Conservation (phyloP, 805 yeast genomes). For the Starmerella bombicola region DNA sequence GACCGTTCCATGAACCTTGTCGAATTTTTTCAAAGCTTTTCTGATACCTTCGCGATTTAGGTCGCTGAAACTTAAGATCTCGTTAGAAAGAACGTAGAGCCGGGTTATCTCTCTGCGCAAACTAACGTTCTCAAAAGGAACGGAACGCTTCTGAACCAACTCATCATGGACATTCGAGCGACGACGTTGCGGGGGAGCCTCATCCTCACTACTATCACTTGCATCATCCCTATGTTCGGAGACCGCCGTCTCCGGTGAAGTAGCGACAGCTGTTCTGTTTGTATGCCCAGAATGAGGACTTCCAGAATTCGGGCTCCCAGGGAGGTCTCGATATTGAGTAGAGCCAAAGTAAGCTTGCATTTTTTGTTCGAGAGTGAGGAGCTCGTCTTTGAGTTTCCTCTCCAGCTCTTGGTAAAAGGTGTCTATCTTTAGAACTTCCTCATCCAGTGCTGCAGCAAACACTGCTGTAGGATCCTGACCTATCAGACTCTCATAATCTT, state of each 20-base stretch:
- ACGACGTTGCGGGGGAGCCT: constrained; percentile 7
- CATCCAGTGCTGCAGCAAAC: constrained; percentile 63
- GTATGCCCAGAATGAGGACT: neutral
- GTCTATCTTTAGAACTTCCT: constrained; percentile 65
- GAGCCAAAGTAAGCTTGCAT: constrained; percentile 1
- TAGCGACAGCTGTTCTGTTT: too few relatives aligned
- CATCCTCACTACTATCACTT: constrained; percentile 18
- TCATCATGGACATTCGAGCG: constrained; percentile 17
- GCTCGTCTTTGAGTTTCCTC: constrained; percentile 5
- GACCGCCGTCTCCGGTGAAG: neutral
- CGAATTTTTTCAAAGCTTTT: constrained; percentile 84
- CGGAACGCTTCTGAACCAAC: constrained; percentile 14
- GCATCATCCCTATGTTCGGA: constrained; percentile 8
- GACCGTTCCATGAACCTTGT: constrained; percentile 58
- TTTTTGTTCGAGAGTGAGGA: neutral
- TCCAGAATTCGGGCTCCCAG: neutral
- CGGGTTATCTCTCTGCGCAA: constrained; percentile 34
- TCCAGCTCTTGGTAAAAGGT: constrained; percentile 61
- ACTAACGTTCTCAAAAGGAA: constrained; percentile 16
- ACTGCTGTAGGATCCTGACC: constrained; percentile 41
- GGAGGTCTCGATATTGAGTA: constrained; percentile 4
- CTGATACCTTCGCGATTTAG: constrained; percentile 79
- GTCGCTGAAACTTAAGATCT: constrained; percentile 70
- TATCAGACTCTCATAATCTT: constrained; percentile 26
- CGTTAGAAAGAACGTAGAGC: constrained; percentile 63